Base-by-base conservation (phyloP, 768 basidiomycete genomes). In the Mycena albidolilacea region DNA sequence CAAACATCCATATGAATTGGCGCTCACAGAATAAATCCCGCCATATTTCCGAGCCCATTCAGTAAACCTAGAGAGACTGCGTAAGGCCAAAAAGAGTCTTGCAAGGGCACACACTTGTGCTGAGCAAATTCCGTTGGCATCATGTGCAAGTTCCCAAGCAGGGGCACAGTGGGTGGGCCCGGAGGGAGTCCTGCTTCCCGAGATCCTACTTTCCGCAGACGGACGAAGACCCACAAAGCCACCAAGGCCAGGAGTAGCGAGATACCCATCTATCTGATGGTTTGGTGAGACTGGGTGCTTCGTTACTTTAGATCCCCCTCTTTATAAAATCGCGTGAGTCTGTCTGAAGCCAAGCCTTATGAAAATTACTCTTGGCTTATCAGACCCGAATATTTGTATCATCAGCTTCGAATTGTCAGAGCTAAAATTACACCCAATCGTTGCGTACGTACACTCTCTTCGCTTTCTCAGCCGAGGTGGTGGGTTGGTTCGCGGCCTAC, bases 1-100 rank as follows among this genome's bases (percentile, higher is more conserved):
- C 44, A 52, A 38, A 48, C 8, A 19, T 35, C 21, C 5, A 17
- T n/a, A 9, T 15, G 10, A 12, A 64, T 23, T 4, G 14, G 15
- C 14, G 17, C 67, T 61, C 23, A 73, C 77, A 4, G 79, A 80
- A 65, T 77, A 80, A 41, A 81, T 72, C 1, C 78, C 79, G 3
- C 81, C 81, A 52, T 81, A 81, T 50, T 61, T 50, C 19, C 71
- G 67, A 4, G 81, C 79, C 81, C 80, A 80, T 71, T 79, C 78
- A 8, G 79, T 79, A 41, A 81, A 76, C 52, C 78, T 81, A 37
- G 30, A n/a, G 38, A 14, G 14, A 39, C 7, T 19, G 38, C 58
- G 38, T 59, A 19, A 35, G 19, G 17, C 14, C 12, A 15, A 10
- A 59, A 15, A 8, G 35, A 35, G 58, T 6, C 35, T 57, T 35